Percentiles rank a stretch among this genome's conserved stretches.
These are phyloP conservation scores for Bimuria novae-zelandiae DNA, from an alignment of 2,329 filamentous ascomycete genomes.

Conservation along the genomic window DNA sequence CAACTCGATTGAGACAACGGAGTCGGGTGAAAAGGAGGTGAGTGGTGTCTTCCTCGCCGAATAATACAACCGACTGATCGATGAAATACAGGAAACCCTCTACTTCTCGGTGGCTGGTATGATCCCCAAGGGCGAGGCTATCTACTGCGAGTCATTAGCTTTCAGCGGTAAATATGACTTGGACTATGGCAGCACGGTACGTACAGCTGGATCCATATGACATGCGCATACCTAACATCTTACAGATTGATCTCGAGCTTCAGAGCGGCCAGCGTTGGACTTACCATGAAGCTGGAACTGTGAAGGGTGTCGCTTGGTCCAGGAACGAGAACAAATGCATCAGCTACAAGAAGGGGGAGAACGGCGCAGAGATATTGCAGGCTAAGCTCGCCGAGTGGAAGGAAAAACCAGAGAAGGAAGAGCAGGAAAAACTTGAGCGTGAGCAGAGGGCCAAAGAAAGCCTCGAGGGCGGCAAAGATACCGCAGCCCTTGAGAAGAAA, in stretches of 20 bases:
- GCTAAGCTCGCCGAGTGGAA: constrained; percentile 7
- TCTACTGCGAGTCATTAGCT: constrained; percentile 8
- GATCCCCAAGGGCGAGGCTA: constrained; percentile 8
- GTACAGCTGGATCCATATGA: not conserved
- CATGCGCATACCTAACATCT: not conserved
- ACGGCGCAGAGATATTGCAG: not conserved
- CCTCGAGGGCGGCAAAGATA: too few species aligned
- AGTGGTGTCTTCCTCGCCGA: not conserved
- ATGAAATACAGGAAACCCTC: not conserved
- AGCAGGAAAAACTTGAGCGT: not conserved
- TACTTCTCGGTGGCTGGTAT: not conserved
- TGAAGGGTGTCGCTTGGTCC: constrained; percentile 9
- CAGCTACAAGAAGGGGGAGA: constrained; percentile 3
- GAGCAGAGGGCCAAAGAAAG: constrained; percentile 5
- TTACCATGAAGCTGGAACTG: constrained; percentile 5
- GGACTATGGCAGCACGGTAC: constrained; percentile 8
- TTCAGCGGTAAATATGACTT: constrained; percentile 11
- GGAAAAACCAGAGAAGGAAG: constrained; percentile 6
- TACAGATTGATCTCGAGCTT: constrained; percentile 7
- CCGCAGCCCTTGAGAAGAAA: too few species aligned
- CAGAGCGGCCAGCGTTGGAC: constrained; percentile 4
- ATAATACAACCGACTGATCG: not conserved
- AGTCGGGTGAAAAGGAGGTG: constrained; percentile 1
- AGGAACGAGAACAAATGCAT: constrained; percentile 11
- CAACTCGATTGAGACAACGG: not conserved